These are phyloP conservation scores for Kodamaea kaohsiungensis DNA, from an alignment of 805 yeast genomes.

Conservation along the genomic window DNA sequence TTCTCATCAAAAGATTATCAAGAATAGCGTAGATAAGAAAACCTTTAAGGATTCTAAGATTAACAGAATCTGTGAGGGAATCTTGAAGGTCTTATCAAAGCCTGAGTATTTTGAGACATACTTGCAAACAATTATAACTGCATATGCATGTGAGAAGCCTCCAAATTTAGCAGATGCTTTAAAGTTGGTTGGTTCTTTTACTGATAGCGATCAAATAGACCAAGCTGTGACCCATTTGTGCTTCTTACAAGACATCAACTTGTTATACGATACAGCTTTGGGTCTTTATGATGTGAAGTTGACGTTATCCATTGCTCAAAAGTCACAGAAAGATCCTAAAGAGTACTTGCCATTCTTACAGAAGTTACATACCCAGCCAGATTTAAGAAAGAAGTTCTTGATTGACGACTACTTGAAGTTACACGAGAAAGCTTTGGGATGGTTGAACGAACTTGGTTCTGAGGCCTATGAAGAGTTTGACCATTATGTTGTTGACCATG, in stretches of 20 bases:
- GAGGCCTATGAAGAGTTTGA: conserved; percentile 54
- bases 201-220: conserved; percentile 47
- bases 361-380: conserved; percentile 65
- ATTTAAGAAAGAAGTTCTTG: conserved; percentile 65
- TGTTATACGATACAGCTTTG: conserved; percentile 75
- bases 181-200: conserved; percentile 54
- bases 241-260: conserved; percentile 86
- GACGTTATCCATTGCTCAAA: conserved; percentile 86
- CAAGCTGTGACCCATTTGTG: conserved; percentile 79
- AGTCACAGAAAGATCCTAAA: conserved; percentile 96
- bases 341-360: conserved; percentile 94
- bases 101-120: conserved; percentile 57
- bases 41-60: conserved; percentile 55
- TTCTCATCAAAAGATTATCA: conserved; percentile 34
- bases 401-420: conserved; percentile 79
- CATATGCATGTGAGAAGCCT: conserved; percentile 89
- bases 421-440: conserved; percentile 64
- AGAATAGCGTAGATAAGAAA: conserved; percentile 39
- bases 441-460: conserved; percentile 53
- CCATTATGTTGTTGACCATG: conserved; percentile 68
- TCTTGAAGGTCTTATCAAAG: conserved; percentile 55
- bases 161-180: conserved; percentile 81
- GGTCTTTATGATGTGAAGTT: conserved; percentile 80
- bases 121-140: conserved; percentile 80
- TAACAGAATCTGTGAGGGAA: conserved; percentile 72